Percentiles rank a stretch among this genome's conserved stretches.
Evolutionary conservation across 1,284 basidiomycete genomes (phyloP).

Genomic region (Afroboletus lepidellus): DNA sequence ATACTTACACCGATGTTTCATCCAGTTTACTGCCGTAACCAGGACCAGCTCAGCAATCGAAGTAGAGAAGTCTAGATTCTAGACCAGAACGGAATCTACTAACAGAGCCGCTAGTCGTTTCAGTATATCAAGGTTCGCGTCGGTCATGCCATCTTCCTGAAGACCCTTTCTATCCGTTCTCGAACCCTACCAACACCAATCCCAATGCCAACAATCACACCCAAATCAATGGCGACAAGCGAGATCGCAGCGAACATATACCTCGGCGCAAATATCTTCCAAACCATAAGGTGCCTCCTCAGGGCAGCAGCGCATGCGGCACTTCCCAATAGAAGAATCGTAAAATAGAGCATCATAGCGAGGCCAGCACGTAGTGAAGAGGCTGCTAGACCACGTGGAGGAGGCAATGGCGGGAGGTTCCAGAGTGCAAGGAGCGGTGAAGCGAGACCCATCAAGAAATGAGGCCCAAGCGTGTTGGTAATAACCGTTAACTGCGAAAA

Average conservation of each 20-base stretch:
- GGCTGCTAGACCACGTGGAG: conserved; percentile 21
- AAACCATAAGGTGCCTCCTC: conserved; percentile 94
- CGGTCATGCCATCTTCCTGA: conserved; percentile 15
- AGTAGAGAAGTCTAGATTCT: not conserved
- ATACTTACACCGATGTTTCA: conserved; percentile 11
- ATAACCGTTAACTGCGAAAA: conserved; percentile 78
- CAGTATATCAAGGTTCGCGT: not conserved
- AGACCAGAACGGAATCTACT: not conserved
- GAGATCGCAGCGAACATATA: conserved; percentile 76
- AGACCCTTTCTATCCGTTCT: conserved; percentile 24
- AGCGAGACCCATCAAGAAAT: conserved; percentile 64
- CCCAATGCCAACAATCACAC: conserved; percentile 49
- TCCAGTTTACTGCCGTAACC: not conserved
- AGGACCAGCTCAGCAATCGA: not conserved
- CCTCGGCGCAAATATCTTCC: conserved; percentile 97
- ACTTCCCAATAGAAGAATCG: conserved; percentile 64
- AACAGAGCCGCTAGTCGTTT: not conserved
- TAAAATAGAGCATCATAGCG: conserved; percentile 65
- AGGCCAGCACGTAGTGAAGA: conserved; percentile 53
- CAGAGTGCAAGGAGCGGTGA: conserved; percentile 79
- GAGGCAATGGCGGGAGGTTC: conserved; percentile 71
- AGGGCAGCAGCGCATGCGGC: conserved; percentile 77
- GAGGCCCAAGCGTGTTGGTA: conserved; percentile 79
- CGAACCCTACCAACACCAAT: conserved; percentile 32
- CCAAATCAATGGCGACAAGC: conserved; percentile 56